These are phyloP conservation scores for Colletotrichum sp. DNA, from an alignment of 2,329 filamentous ascomycete species.

Conservation along the genomic window DNA sequence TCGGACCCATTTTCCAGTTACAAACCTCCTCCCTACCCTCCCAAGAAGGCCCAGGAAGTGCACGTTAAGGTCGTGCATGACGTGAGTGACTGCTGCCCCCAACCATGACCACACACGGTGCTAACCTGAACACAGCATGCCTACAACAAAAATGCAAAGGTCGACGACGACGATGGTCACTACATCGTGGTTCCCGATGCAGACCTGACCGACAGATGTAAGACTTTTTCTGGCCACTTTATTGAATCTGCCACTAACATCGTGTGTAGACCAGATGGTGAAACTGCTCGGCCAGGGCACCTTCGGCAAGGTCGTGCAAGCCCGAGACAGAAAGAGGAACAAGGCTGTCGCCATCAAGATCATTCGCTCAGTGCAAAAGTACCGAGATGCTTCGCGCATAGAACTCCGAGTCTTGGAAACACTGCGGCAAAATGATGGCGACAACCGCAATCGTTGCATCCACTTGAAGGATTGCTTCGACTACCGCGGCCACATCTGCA, in stretches of 20 bases:
- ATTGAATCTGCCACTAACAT: constrained; percentile 25
- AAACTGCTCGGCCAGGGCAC: constrained; percentile 95
- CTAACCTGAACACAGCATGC: constrained; percentile 33
- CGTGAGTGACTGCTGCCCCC: constrained; percentile 50
- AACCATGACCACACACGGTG: background rate
- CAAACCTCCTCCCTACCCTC: constrained; percentile 83
- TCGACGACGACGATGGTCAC: constrained; percentile 96
- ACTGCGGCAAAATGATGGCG: constrained; percentile 85
- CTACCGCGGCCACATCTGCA: constrained; percentile 95
- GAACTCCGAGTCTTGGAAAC: constrained; percentile 93
- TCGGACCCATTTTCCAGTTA: constrained; percentile 80
- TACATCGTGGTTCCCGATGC: constrained; percentile 92
- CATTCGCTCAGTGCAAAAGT: constrained; percentile 97
- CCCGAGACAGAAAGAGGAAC: constrained; percentile 77
- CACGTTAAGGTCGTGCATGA: constrained; percentile 66
- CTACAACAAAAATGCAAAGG: constrained; percentile 68
- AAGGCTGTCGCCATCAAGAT: constrained; percentile 94
- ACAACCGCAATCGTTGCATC: constrained; percentile 95
- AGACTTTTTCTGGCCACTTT: constrained; percentile 40
- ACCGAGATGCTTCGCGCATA: constrained; percentile 93
- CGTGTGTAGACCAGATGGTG: constrained; percentile 75
- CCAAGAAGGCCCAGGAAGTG: constrained; percentile 88
- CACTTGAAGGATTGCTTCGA: constrained; percentile 97
- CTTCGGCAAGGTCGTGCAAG: constrained; percentile 97
- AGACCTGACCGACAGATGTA: constrained; percentile 88